Evolutionary conservation across 202 grass and related monocot genomes (phyloP), one percentile per base, ranked within the genome.

Genomic region (Carex sylvatica): DNA sequence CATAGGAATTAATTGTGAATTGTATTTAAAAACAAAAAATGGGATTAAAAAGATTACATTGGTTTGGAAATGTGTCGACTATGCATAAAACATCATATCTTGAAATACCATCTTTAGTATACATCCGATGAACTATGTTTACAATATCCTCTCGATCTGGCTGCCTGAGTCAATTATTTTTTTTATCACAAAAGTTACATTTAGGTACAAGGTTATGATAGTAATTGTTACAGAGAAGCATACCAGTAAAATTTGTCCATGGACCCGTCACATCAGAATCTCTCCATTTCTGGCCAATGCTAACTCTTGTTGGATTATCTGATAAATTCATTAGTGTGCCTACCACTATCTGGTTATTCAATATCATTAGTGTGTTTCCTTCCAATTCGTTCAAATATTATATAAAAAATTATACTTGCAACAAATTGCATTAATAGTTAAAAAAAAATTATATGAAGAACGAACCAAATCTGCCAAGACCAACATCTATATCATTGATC

Each of bases 401-500:
- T n/a, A n/a, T n/a, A n/a, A n/a, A n/a, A n/a, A n/a, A n/a, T n/a
- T n/a, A n/a, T n/a, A n/a, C n/a, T n/a, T n/a, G n/a, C n/a, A n/a
- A n/a, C n/a, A n/a, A n/a, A n/a, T n/a, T n/a, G n/a, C n/a, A n/a
- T n/a, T n/a, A n/a, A n/a, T n/a, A n/a, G n/a, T n/a, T n/a, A n/a
- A n/a, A n/a, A n/a, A n/a, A n/a, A n/a, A n/a, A n/a, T n/a, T n/a
- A n/a, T n/a, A n/a, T n/a, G n/a, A n/a, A n/a, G n/a, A n/a, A n/a
- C n/a, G n/a, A n/a, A n/a, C n/a, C n/a, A n/a, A n/a, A n/a, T n/a
- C n/a, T n/a, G n/a, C n/a, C n/a, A n/a, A n/a, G n/a, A n/a, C n/a
- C n/a, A n/a, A n/a, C n/a, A n/a, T 98, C 95, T 76, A 98, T 90
- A 81, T 98, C 95, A 84, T 98, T 98, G 86, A 98, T 93, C 95